Percentiles rank a stretch among this genome's conserved stretches.
phyloP scores from a whole-genome alignment of 2,329 filamentous ascomycete genomes.

The Arachnomyces sp. region DNA sequence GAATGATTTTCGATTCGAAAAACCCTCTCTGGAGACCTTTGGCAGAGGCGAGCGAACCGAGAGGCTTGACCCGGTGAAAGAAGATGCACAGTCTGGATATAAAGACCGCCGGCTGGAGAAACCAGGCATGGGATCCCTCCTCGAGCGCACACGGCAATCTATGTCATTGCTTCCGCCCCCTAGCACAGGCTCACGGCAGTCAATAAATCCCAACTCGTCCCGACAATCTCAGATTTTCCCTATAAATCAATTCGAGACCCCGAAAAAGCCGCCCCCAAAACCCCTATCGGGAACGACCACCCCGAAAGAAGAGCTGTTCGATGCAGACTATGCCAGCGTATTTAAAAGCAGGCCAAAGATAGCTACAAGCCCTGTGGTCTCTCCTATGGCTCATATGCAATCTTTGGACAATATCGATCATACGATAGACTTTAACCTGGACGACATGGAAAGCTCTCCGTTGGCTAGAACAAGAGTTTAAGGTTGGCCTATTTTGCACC shows the following conservation, averaged over 20 bases:
- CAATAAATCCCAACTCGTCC: constrained; percentile 16
- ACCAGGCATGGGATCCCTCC: constrained; percentile 38
- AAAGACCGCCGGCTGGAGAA: too few relatives aligned
- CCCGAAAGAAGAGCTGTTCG: constrained; percentile 63
- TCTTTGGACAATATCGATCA: constrained; percentile 4
- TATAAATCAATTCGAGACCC: constrained; percentile 51
- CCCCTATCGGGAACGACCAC: constrained; percentile 35
- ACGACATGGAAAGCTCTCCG: constrained; percentile 7
- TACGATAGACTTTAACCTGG: background rate
- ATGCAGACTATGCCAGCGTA: constrained; percentile 70
- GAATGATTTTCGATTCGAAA: too few relatives aligned
- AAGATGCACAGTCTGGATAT: too few relatives aligned
- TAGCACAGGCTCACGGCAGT: constrained; percentile 15
- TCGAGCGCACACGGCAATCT: constrained; percentile 73
- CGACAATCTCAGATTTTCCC: constrained; percentile 40
- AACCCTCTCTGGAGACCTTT: too few relatives aligned
- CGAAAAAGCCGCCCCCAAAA: constrained; percentile 27
- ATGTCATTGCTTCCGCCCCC: constrained; percentile 57
- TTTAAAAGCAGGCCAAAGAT: constrained; percentile 81
- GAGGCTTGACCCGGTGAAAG: too few relatives aligned
- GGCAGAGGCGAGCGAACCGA: too few relatives aligned
- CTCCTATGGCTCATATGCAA: constrained; percentile 21
- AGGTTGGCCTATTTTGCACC: too few relatives aligned
- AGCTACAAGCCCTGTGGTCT: constrained; percentile 60
- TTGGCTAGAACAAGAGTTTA: constrained; percentile 2